Evolutionary conservation across 2,329 filamentous ascomycete species (phyloP), one percentile per base, ranked within the genome.

Genomic region (Fusarium xylarioides): DNA sequence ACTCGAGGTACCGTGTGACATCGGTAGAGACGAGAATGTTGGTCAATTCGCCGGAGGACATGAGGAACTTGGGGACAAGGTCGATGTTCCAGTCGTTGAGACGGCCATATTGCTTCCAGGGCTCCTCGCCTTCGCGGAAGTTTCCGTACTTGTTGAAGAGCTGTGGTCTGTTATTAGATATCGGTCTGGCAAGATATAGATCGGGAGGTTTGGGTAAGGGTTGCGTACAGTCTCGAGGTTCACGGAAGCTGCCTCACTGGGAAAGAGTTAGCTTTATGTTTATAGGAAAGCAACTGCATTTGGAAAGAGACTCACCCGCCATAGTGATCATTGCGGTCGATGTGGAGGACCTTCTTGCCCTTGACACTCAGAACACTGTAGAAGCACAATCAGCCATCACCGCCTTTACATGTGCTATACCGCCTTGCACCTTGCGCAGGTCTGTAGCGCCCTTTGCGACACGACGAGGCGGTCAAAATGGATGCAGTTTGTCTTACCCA

Each of bases 51-150:
- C 96, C 96, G 73, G 97, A 97, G 68, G 95, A 95, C 95, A 99
- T 98, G 83, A 99, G 90, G 80, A 99, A 92, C 89, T 99, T 99
- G 77, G 96, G 95, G 54, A 99, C 95, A 70, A 99, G 90, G 82
- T 99, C 97, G 84, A 99, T 97, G 88, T 98, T 98, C 96, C 96
- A 99, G 89, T 98, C 95, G 86, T 98, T 98, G 82, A 91, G 88
- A 68, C 96, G 93, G 79, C 95, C 95, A 83, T 98, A 98, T 85
- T 97, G 95, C 88, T 97, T 95, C 96, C 96, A 98, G 76, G 95
- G 95, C 87, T 98, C 93, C 81, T 95, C 92, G 77, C 93, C 93
- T 71, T 88, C 82, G 68, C 85, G 82, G 81, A 91, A 93, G 87
- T 96, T 96, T 82, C 94, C 93, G 83, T 97, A 97, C 84, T 95